Conservation (phyloP, 495 filamentous ascomycete genomes). For the Xylaria curta region DNA sequence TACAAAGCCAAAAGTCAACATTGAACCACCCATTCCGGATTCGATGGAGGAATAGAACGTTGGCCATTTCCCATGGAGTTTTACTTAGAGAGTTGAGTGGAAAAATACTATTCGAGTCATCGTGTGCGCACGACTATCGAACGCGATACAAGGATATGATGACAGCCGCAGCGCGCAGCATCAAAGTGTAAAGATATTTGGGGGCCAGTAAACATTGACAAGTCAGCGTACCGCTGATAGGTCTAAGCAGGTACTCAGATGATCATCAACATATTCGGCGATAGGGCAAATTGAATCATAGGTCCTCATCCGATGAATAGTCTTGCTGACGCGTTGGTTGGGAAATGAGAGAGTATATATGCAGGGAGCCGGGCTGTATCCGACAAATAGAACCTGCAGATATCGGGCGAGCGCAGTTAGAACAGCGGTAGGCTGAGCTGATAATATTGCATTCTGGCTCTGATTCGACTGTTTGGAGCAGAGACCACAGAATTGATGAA, state of each 20-base stretch:
- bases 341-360: background rate
- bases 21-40: background rate
- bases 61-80: background rate
- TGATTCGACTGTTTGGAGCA: background rate
- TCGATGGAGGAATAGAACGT: background rate
- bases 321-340: background rate
- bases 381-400: background rate
- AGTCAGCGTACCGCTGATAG: background rate
- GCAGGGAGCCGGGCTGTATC: background rate
- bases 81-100: background rate
- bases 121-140: background rate
- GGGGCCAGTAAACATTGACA: background rate
- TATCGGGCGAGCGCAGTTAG: background rate
- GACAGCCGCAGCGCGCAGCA: background rate
- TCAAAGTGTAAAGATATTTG: background rate
- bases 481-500: background rate
- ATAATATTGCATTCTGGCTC: background rate
- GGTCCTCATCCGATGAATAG: background rate
- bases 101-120: background rate
- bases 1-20: conserved; percentile 15
- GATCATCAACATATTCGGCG: background rate
- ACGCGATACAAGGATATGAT: background rate
- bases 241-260: background rate
- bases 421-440: conserved; percentile 1
- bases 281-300: background rate